phyloP scores from a whole-genome alignment of 176 grass and related monocot genomes.

The Eleusine coracana region DNA sequence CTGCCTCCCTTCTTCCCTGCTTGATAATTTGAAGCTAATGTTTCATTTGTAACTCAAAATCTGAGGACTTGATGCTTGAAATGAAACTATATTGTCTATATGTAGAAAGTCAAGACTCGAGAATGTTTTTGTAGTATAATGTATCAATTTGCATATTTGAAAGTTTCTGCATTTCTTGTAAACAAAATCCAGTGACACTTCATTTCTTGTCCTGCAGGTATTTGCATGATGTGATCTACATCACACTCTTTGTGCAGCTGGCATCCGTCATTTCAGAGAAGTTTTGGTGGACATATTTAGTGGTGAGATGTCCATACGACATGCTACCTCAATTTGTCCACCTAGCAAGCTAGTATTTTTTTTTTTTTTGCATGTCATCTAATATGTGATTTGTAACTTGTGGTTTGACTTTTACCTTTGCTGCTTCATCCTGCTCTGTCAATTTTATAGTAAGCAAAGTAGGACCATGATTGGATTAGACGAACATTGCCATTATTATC shows the following conservation, averaged over 20 bases:
- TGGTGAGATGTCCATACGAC: slow-evolving; percentile 53
- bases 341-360: too few species aligned
- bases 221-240: slow-evolving; percentile 94
- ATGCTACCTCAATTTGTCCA: slow-evolving; percentile 7
- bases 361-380: not conserved
- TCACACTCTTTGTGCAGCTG: slow-evolving; percentile 87
- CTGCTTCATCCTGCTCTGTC: slow-evolving; percentile 6
- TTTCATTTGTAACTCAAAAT: slow-evolving; percentile 21
- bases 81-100: not conserved
- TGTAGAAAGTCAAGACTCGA: not conserved
- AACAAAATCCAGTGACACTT: too few species aligned
- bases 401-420: slow-evolving; percentile 14
- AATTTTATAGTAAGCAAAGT: not conserved
- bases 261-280: slow-evolving; percentile 89
- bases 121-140: not conserved
- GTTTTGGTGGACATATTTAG: slow-evolving; percentile 96
- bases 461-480: not conserved
- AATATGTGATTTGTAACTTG: not conserved
- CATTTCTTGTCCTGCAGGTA: slow-evolving; percentile 51
- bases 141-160: not conserved
- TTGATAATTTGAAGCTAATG: not conserved
- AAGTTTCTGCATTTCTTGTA: slow-evolving; percentile 1
- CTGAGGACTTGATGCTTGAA: not conserved
- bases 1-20: not conserved
- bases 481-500: not conserved